phyloP scores from a whole-genome alignment of 2,329 filamentous ascomycete genomes.

The Calonectria henricotiae region DNA sequence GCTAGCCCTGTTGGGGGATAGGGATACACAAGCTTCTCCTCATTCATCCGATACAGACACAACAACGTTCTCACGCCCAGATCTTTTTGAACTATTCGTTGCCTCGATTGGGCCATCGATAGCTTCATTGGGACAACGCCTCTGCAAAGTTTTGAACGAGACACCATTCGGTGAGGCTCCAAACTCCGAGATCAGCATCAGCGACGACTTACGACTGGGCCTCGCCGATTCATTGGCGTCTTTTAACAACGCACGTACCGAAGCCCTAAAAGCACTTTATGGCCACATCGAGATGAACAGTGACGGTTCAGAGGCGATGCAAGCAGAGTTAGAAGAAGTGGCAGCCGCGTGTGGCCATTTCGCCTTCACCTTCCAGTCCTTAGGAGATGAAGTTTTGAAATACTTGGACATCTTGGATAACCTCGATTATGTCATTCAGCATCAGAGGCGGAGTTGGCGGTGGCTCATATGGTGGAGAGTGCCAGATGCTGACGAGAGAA shows the following conservation, averaged over 20 bases:
- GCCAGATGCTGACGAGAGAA: constrained; percentile 14
- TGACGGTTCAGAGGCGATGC: constrained; percentile 74
- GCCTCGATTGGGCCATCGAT: constrained; percentile 42
- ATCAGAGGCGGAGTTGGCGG: constrained; percentile 78
- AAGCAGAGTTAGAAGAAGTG: constrained; percentile 91
- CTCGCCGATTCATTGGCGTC: constrained; percentile 91
- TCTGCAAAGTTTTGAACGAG: constrained; percentile 47
- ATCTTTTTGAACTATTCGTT: constrained; percentile 45
- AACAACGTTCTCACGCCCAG: constrained; percentile 23
- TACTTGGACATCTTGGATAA: constrained; percentile 90
- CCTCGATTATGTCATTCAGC: constrained; percentile 79
- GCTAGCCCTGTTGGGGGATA: constrained; percentile 64
- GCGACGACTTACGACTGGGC: constrained; percentile 84
- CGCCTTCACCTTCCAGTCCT: constrained; percentile 89
- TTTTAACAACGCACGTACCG: constrained; percentile 93
- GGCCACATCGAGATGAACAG: constrained; percentile 78
- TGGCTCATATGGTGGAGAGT: constrained; percentile 86
- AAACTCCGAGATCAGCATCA: constrained; percentile 68
- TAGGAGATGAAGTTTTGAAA: constrained; percentile 88
- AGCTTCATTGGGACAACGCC: constrained; percentile 34
- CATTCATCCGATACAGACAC: constrained; percentile 1
- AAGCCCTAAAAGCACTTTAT: constrained; percentile 86
- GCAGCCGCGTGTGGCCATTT: constrained; percentile 97
- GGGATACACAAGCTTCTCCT: not conserved
- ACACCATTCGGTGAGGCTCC: constrained; percentile 54